These are phyloP conservation scores for Pythium biforme DNA, from an alignment of 352 stramenopile genomes.

Conservation along the genomic window DNA sequence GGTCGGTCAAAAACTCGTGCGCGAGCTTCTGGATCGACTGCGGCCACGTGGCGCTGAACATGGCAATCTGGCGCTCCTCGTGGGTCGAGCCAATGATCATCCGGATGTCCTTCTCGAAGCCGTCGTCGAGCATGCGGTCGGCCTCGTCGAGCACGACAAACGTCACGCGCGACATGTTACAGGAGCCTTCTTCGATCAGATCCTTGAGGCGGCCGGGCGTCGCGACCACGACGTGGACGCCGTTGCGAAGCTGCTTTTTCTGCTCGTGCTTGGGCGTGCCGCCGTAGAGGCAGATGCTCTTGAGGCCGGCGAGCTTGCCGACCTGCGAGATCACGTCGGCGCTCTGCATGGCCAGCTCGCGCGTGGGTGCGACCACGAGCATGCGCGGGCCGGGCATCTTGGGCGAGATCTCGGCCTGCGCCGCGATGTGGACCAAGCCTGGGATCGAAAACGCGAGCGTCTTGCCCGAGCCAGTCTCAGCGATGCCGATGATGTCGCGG, in stretches of 20 bases:
- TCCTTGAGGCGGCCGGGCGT: conserved; percentile 96
- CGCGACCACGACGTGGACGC: conserved; percentile 93
- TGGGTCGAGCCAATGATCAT: conserved; percentile 83
- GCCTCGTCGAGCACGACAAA: conserved; percentile 96
- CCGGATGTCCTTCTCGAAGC: conserved; percentile 95
- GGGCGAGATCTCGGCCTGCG: conserved; percentile 49
- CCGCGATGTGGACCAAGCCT: conserved; percentile 85
- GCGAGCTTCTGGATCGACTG: conserved; percentile 96
- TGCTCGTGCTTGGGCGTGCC: conserved; percentile 95
- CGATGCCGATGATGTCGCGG: conserved; percentile 90
- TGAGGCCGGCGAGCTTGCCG: conserved; percentile 83
- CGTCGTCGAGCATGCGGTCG: conserved; percentile 93
- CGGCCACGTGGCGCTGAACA: conserved; percentile 98
- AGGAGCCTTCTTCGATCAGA: conserved; percentile 79
- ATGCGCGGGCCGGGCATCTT: conserved; percentile 82
- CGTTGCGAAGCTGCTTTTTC: conserved; percentile 83
- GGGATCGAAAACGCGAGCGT: conserved; percentile 96
- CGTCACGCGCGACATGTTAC: conserved; percentile 85
- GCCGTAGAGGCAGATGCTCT: conserved; percentile 93
- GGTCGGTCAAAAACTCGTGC: conserved; percentile 93
- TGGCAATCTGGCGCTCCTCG: conserved; percentile 92
- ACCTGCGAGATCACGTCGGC: conserved; percentile 91
- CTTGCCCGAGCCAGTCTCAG: conserved; percentile 95
- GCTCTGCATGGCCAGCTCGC: conserved; percentile 94
- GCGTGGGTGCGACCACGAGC: conserved; percentile 93